A percentile compares a stretch with the other conserved stretches of the same genome.
These are phyloP conservation scores for Picea glauca DNA, from an alignment of 75 land plant genomes.

Conservation along the genomic window DNA sequence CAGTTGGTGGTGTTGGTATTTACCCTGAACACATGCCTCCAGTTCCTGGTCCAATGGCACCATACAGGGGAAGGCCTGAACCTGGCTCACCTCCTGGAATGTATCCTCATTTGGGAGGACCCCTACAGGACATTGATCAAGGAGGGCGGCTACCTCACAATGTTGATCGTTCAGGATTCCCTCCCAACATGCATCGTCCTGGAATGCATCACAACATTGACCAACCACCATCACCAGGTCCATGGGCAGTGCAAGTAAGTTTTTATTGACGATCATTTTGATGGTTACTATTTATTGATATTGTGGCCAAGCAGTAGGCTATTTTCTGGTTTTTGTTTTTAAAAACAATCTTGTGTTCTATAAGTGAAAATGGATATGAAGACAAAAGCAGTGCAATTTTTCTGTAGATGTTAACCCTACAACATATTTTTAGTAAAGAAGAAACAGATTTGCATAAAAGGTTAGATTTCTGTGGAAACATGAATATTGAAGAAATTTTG, in stretches of 20 bases:
- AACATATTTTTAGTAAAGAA: no score
- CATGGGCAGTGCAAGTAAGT: constrained; percentile 11
- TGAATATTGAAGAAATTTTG: no score
- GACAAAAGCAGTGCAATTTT: no score
- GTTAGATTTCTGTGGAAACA: no score
- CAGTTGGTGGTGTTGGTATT: constrained; percentile 14
- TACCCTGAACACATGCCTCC: constrained; percentile 36
- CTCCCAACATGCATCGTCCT: constrained; percentile 5
- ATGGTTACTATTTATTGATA: no score
- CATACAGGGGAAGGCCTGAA: constrained; percentile 55
- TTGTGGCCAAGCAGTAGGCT: no score
- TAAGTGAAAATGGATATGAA: no score
- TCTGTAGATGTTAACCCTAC: no score
- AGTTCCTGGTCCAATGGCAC: constrained; percentile 17
- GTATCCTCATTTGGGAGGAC: constrained; percentile 23
- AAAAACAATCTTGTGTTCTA: no score
- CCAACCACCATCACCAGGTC: constrained; percentile 8
- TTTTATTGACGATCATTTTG: not conserved
- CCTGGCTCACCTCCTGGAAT: constrained; percentile 36
- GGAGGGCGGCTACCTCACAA: constrained; percentile 24
- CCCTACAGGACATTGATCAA: constrained; percentile 41
- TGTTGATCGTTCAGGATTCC: constrained; percentile 14
- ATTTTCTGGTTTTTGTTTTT: no score
- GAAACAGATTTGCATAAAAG: no score
- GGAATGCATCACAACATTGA: constrained; percentile 12